Percentiles rank a stretch among this genome's conserved stretches.
Evolutionary conservation across 2,329 filamentous ascomycete species (phyloP).

Genomic region (Trichoderma arundinaceum): DNA sequence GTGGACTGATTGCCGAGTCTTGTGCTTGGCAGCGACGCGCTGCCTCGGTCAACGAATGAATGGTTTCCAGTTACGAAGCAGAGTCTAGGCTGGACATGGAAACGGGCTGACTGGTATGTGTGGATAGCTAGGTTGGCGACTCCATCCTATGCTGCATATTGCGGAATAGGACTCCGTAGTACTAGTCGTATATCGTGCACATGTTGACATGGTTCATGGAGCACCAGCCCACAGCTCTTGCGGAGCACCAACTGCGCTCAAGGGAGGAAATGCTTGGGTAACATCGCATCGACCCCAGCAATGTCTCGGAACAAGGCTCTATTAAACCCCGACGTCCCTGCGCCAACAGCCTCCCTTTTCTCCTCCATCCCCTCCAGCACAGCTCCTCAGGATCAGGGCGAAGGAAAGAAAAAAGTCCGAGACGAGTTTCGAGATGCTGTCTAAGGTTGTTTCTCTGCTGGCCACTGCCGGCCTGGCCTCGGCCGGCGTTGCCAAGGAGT

Average conservation of each 20-base stretch:
- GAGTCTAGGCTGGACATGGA: not conserved
- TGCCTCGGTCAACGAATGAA: constrained; percentile 13
- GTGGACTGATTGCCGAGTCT: not conserved
- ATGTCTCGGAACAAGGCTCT: constrained; percentile 18
- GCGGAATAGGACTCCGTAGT: not conserved
- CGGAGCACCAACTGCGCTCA: not conserved
- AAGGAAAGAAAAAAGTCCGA: not conserved
- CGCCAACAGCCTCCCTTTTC: not conserved
- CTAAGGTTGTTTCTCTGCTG: constrained; percentile 35
- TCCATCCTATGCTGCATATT: not conserved
- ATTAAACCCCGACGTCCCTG: constrained; percentile 23
- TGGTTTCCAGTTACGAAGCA: not conserved
- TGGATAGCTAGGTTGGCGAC: not conserved
- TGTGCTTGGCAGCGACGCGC: not conserved
- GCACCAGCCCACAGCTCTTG: not conserved
- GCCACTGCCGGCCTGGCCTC: constrained; percentile 39
- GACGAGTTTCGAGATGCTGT: constrained; percentile 32
- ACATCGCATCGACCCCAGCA: constrained; percentile 18
- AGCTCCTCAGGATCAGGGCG: not conserved
- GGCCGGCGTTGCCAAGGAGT: constrained; percentile 33
- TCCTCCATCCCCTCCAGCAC: constrained; percentile 15
- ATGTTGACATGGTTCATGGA: not conserved
- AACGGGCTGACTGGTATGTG: not conserved
- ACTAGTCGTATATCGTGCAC: not conserved
- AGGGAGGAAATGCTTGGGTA: constrained; percentile 3